Percentiles rank a stretch among this genome's conserved stretches.
Conservation (phyloP, 257 asterid species). For the Nicotiana otophora region DNA sequence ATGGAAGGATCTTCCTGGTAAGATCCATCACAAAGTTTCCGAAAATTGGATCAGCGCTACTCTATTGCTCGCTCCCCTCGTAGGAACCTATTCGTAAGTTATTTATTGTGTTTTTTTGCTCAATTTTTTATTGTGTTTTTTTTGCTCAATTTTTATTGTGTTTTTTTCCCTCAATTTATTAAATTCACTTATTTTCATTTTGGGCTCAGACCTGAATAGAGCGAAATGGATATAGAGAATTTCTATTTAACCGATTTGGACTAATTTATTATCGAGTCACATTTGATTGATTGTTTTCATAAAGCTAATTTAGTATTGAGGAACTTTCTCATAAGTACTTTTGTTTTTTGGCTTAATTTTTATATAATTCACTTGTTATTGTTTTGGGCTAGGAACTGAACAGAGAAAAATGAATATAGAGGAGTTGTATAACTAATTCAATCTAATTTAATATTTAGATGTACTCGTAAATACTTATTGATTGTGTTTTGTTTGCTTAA, state of each 20-base stretch:
- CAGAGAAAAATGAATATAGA: neutral
- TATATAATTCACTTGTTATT: neutral
- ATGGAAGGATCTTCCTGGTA: constrained; percentile 72
- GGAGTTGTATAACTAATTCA: neutral
- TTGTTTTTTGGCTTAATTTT: neutral
- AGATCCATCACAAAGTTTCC: constrained; percentile 75
- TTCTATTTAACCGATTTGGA: neutral
- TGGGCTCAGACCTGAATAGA: neutral
- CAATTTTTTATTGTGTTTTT: too few species aligned
- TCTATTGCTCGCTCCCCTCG: constrained; percentile 60
- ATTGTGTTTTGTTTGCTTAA: too few species aligned
- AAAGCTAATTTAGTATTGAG: neutral
- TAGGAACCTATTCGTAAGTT: constrained; percentile 67
- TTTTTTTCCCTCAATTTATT: neutral
- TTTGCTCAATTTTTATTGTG: too few species aligned
- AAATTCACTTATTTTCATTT: neutral
- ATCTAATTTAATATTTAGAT: neutral
- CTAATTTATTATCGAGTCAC: neutral
- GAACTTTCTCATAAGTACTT: too few species aligned
- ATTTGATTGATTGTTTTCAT: neutral
- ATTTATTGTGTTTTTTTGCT: neutral
- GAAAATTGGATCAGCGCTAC: constrained; percentile 83
- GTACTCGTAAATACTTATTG: neutral
- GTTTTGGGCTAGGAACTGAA: neutral
- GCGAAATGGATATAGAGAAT: neutral